Conservation (phyloP, 164 flowering plant species). For the Paratinospora sagittata region DNA sequence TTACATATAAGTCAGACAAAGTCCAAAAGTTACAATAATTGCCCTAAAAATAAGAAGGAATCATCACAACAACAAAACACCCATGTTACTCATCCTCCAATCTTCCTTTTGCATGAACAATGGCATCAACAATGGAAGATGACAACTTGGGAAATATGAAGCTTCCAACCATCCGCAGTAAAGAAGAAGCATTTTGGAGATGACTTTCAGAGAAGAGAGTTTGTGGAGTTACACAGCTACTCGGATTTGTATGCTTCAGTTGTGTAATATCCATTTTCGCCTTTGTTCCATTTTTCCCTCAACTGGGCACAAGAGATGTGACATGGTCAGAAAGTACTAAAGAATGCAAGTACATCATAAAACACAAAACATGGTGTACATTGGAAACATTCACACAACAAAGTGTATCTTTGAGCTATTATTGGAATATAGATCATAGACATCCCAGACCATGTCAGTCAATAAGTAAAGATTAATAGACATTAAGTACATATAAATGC, state of each 20-base stretch:
- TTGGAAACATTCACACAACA: neutral
- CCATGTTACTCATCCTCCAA: conserved; percentile 5
- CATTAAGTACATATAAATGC: neutral
- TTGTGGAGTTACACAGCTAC: conserved; percentile 12
- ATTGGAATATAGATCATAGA: neutral
- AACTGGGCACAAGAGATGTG: conserved; percentile 24
- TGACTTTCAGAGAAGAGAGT: neutral
- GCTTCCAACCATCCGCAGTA: neutral
- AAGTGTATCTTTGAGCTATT: no score
- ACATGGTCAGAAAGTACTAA: neutral
- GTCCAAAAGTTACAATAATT: neutral
- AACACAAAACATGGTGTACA: neutral
- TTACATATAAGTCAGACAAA: neutral
- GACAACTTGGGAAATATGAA: conserved; percentile 5
- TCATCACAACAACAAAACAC: neutral
- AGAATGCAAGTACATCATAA: neutral
- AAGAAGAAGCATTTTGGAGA: neutral
- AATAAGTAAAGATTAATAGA: neutral
- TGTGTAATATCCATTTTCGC: conserved; percentile 23
- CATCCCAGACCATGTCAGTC: neutral
- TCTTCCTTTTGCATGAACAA: neutral
- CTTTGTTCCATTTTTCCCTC: conserved; percentile 28
- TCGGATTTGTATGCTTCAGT: conserved; percentile 32
- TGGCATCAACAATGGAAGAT: conserved; percentile 1
- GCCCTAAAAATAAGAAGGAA: neutral